Percentiles rank a stretch among this genome's conserved stretches.
These are phyloP conservation scores for Abelmoschus esculentus DNA, from an alignment of 345 rosid genomes.

Conservation along the genomic window DNA sequence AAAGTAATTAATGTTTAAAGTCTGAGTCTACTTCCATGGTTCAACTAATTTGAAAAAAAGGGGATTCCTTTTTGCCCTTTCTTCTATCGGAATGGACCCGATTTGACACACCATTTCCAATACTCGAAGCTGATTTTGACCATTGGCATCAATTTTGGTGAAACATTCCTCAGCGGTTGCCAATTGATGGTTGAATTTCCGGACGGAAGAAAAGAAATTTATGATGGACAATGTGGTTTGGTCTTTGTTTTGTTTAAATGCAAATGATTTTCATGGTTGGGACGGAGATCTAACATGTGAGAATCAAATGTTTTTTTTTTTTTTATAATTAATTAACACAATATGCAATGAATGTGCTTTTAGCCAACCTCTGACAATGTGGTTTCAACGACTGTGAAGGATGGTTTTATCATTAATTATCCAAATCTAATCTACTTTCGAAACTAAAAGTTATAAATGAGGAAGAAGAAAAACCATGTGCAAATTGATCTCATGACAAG, in stretches of 20 bases:
- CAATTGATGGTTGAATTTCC: not conserved
- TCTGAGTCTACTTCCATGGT: slow-evolving; percentile 7
- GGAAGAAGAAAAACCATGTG: not conserved
- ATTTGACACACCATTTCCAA: slow-evolving; percentile 7
- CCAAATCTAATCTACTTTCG: too few species aligned
- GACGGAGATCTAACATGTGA: not conserved
- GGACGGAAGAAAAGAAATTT: not conserved
- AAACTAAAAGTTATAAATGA: too few species aligned
- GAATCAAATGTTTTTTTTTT: not conserved
- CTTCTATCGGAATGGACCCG: slow-evolving; percentile 8
- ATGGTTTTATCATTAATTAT: not conserved
- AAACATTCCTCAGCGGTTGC: not conserved
- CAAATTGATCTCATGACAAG: not conserved
- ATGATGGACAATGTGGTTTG: not conserved
- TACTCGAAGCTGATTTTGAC: slow-evolving; percentile 1
- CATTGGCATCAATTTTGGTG: not conserved
- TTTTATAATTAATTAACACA: not conserved
- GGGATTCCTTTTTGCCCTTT: not conserved
- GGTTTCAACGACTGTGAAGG: too few species aligned
- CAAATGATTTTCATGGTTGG: slow-evolving; percentile 8
- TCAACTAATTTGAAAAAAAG: slow-evolving; percentile 2
- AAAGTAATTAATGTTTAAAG: slow-evolving; percentile 3
- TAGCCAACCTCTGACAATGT: not conserved
- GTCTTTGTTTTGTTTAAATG: not conserved
- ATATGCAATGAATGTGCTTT: not conserved